Evolutionary conservation across 139 green algal species (phyloP).

Genomic region (Volvox africanus): DNA sequence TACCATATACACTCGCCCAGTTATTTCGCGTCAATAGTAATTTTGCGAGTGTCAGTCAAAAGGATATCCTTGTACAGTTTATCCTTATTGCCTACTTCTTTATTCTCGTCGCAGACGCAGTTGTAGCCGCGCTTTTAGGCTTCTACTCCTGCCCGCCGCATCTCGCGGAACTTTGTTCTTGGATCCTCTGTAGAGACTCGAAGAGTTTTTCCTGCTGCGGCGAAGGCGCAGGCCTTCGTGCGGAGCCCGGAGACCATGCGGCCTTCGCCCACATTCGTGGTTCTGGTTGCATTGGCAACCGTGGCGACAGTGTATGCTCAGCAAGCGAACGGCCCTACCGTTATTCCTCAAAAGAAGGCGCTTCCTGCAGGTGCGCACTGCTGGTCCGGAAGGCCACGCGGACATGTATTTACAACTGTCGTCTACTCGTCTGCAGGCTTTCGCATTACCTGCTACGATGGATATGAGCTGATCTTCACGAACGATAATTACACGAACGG

Average conservation of each 20-base stretch:
- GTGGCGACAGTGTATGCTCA: background rate
- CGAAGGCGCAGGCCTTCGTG: constrained; percentile 23
- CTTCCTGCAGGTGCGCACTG: constrained; percentile 9
- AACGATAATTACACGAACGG: constrained; percentile 40
- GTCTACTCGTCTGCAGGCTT: background rate
- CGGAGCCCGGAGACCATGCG: constrained; percentile 13
- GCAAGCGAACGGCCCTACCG: background rate
- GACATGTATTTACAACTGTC: background rate
- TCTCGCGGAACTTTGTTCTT: no score
- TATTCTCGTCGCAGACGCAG: no score
- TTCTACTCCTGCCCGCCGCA: no score
- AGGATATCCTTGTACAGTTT: no score
- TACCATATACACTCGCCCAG: background rate
- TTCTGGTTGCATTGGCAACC: background rate
- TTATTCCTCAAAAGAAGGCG: background rate
- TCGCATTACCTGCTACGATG: constrained; percentile 37
- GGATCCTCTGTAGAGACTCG: no score
- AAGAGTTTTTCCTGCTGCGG: background rate
- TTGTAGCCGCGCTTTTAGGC: no score
- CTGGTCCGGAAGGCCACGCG: background rate
- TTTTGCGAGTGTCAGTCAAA: background rate
- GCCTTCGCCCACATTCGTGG: background rate
- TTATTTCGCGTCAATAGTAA: no score
- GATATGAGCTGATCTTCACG: constrained; percentile 43
- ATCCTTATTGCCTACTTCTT: no score